These are phyloP conservation scores for Magnaporthiopsis incrustans DNA, from an alignment of 2,329 filamentous ascomycete genomes.

Conservation along the genomic window DNA sequence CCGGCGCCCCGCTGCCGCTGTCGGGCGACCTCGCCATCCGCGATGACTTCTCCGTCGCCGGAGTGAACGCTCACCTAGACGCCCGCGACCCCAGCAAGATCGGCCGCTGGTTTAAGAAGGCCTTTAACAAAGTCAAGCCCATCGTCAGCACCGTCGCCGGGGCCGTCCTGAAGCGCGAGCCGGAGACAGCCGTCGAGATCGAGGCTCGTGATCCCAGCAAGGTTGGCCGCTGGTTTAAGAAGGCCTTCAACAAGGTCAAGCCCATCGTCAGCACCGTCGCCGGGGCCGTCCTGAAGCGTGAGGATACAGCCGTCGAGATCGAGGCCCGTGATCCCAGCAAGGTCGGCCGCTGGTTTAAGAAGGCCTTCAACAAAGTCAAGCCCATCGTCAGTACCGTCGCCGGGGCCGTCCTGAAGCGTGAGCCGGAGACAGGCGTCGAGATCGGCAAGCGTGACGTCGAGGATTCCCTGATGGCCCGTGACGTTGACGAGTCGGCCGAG, in stretches of 20 bases:
- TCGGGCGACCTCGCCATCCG: too few relatives aligned
- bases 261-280: conserved; percentile 5
- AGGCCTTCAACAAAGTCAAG: not conserved
- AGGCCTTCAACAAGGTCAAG: not conserved
- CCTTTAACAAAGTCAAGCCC: not conserved
- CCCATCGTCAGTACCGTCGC: conserved; percentile 5
- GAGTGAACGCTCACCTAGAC: too few relatives aligned
- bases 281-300: not conserved
- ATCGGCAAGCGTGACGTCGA: not conserved
- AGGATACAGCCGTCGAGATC: not conserved
- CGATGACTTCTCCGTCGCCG: too few relatives aligned
- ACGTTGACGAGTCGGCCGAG: too few relatives aligned
- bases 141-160: conserved; percentile 6
- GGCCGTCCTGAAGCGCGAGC: not conserved
- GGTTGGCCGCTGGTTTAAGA: too few relatives aligned
- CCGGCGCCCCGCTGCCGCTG: too few relatives aligned
- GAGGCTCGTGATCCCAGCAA: too few relatives aligned
- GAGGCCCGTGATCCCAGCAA: too few relatives aligned
- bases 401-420: not conserved
- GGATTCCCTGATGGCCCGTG: too few relatives aligned
- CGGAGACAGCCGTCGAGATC: not conserved
- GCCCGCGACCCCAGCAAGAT: too few relatives aligned
- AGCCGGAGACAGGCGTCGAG: not conserved
- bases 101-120: too few relatives aligned
- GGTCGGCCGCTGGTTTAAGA: too few relatives aligned